Conservation (phyloP, 768 basidiomycete species). For the Xerocomellus intermedius region DNA sequence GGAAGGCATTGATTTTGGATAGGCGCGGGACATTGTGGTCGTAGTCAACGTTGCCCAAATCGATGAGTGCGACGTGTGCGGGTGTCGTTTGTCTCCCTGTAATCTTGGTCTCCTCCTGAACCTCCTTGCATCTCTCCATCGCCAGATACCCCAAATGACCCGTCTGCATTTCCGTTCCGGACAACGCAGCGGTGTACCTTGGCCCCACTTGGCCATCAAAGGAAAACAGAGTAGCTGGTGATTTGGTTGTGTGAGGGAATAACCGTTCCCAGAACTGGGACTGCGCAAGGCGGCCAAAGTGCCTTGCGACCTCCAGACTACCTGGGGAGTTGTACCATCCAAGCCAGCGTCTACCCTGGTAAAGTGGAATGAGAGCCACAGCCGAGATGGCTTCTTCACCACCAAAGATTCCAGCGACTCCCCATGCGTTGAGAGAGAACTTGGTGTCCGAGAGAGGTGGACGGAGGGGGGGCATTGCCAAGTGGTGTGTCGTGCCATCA, state of each 20-base stretch:
- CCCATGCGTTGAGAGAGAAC: constrained; percentile 28
- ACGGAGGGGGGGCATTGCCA: constrained; percentile 14
- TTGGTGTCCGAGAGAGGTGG: constrained; percentile 5
- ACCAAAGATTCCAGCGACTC: constrained; percentile 36
- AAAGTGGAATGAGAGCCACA: constrained; percentile 31
- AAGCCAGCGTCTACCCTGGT: constrained; percentile 28
- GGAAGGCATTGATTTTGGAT: neutral
- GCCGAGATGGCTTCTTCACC: constrained; percentile 34
- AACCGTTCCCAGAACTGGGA: constrained; percentile 25
- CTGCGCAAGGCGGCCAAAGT: constrained; percentile 28
- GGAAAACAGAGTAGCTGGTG: constrained; percentile 23
- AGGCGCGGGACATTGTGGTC: constrained; percentile 1
- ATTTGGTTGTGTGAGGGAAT: constrained; percentile 22
- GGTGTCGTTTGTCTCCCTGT: constrained; percentile 15
- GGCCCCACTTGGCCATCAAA: constrained; percentile 29
- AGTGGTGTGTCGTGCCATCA: neutral
- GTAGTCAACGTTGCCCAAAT: constrained; percentile 9
- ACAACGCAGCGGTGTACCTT: constrained; percentile 23
- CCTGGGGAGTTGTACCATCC: constrained; percentile 38
- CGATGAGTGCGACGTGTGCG: constrained; percentile 18
- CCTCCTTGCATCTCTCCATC: constrained; percentile 18
- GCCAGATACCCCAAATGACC: constrained; percentile 30
- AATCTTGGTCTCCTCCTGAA: neutral
- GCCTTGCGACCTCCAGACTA: constrained; percentile 28
- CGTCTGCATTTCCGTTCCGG: constrained; percentile 29